These are phyloP conservation scores for Penicillium sp. DNA, from an alignment of 2,329 filamentous ascomycete genomes.

Conservation along the genomic window DNA sequence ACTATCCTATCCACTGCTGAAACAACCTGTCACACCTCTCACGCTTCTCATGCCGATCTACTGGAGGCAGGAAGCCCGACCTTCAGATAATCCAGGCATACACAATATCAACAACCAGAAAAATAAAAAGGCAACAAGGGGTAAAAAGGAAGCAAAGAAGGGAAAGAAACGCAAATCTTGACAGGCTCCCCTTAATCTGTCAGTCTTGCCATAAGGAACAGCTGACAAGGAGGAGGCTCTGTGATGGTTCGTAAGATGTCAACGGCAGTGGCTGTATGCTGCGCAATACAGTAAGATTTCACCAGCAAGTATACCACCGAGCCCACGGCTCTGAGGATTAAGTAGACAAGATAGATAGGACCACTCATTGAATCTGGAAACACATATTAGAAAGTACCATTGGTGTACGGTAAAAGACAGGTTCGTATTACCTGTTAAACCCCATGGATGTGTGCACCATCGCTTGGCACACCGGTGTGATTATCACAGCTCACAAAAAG, in stretches of 20 bases:
- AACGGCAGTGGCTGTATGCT: slow-evolving; percentile 1
- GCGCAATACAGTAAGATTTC: slow-evolving; percentile 5
- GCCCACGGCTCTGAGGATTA: slow-evolving; percentile 1
- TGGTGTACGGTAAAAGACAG: neutral
- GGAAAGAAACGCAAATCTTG: slow-evolving; percentile 12
- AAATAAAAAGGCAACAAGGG: slow-evolving; percentile 4
- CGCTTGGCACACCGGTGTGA: slow-evolving; percentile 1
- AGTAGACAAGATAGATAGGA: slow-evolving; percentile 12
- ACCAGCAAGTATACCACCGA: slow-evolving; percentile 8
- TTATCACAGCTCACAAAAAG: slow-evolving; percentile 4
- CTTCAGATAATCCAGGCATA: neutral
- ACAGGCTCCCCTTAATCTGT: neutral
- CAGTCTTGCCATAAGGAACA: neutral
- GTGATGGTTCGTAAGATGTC: neutral
- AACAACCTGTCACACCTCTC: neutral
- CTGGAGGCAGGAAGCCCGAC: neutral
- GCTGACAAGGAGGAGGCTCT: neutral
- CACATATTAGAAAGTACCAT: neutral
- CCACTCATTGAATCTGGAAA: slow-evolving; percentile 10
- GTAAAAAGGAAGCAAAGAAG: slow-evolving; percentile 7
- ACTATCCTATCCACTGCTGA: neutral
- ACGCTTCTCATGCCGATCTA: neutral
- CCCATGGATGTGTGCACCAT: slow-evolving; percentile 6
- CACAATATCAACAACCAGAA: slow-evolving; percentile 12
- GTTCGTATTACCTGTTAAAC: slow-evolving; percentile 6